A percentile compares a stretch with the other conserved stretches of the same genome.
Conservation (phyloP, 768 basidiomycete species). For the Boletus rubescentipes region DNA sequence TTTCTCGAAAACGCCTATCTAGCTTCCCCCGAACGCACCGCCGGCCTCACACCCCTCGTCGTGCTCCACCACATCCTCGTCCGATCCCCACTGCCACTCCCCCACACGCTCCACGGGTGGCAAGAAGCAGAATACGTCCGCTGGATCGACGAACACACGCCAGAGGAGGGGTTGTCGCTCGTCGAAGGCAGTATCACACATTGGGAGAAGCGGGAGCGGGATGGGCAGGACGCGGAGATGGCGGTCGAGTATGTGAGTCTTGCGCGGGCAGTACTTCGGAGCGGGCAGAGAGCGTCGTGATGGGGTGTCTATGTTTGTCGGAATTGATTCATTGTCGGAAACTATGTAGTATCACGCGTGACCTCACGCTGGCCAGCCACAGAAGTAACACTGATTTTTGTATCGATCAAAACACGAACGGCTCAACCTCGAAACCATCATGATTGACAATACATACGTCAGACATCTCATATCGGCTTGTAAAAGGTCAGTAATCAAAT, state of each 20-base stretch:
- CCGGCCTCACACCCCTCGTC: conserved; percentile 80
- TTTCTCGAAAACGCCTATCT: conserved; percentile 83
- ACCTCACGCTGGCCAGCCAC: no score
- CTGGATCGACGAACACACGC: conserved; percentile 91
- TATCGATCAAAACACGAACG: no score
- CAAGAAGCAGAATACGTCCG: conserved; percentile 94
- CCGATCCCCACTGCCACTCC: conserved; percentile 80
- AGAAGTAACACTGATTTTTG: no score
- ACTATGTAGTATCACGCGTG: no score
- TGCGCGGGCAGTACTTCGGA: conserved; percentile 62
- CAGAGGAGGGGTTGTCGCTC: conserved; percentile 76
- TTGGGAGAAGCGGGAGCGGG: conserved; percentile 73
- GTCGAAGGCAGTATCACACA: conserved; percentile 75
- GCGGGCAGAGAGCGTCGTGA: conserved; percentile 28
- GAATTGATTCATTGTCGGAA: no score
- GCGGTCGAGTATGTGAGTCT: conserved; percentile 65
- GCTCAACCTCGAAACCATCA: no score
- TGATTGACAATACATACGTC: no score
- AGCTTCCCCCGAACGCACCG: conserved; percentile 62
- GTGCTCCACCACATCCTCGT: conserved; percentile 93
- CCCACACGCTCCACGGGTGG: conserved; percentile 91
- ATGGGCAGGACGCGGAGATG: conserved; percentile 44
- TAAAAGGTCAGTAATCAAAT: no score
- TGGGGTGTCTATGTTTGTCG: not conserved
- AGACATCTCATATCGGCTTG: no score